These are phyloP conservation scores for Cenchrus americanus DNA, from an alignment of 176 grass and related monocot species.

Conservation along the genomic window DNA sequence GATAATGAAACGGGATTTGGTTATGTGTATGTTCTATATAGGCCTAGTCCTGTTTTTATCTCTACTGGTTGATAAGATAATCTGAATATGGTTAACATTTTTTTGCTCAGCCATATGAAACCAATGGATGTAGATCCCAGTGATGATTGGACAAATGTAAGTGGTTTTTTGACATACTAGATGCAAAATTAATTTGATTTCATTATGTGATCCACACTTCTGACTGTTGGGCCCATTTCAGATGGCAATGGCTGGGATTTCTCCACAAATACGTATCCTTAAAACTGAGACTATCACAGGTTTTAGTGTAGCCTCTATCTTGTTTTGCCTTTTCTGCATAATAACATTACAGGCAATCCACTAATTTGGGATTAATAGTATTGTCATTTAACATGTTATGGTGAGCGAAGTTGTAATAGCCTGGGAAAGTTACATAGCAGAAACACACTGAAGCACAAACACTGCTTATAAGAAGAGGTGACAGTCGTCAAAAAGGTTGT, in stretches of 20 bases:
- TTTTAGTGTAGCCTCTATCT: background rate
- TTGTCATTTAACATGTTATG: background rate
- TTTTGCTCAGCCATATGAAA: slow-evolving; percentile 73
- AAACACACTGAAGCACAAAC: background rate
- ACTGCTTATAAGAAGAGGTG: background rate
- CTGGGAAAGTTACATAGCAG: background rate
- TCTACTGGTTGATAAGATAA: background rate
- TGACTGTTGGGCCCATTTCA: slow-evolving; percentile 53
- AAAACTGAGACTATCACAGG: background rate
- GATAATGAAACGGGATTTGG: background rate
- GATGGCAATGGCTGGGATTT: slow-evolving; percentile 91
- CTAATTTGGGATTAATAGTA: background rate
- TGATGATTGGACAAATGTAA: slow-evolving; percentile 96
- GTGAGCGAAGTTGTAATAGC: background rate
- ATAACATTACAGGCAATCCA: background rate
- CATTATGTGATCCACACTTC: slow-evolving; percentile 24
- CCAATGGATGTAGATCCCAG: slow-evolving; percentile 74
- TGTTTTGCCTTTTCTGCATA: slow-evolving; percentile 36
- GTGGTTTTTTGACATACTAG: slow-evolving; percentile 13
- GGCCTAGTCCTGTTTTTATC: background rate
- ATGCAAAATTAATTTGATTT: slow-evolving; percentile 42
- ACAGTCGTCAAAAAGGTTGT: slow-evolving; percentile 42
- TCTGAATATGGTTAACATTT: slow-evolving; percentile 33
- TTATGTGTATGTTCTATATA: background rate
- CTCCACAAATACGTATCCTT: slow-evolving; percentile 90